Base-by-base conservation (phyloP, 2,329 filamentous ascomycete species). In the Alternaria consortialis region DNA sequence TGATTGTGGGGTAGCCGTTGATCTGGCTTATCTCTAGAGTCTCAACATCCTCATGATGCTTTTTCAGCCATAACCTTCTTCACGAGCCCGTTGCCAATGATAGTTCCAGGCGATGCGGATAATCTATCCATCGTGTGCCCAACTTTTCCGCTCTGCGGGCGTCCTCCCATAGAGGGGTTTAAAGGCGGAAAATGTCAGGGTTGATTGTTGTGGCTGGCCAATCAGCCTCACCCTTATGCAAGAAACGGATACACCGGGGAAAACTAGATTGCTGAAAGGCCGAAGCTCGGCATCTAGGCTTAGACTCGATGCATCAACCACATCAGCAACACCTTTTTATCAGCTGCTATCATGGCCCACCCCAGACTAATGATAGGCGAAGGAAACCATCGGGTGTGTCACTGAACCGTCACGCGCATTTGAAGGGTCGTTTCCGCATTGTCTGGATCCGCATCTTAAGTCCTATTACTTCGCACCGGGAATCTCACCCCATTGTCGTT, bases 351-450 rank as follows among this genome's bases (percentile, higher is more conserved):
- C 68, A 69, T 67, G 47, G 66, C 53, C 62, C 61, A 50, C 58
- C 54, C 60, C 37, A 43, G 46, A 46, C 47, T 56, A 47, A 50
- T 64, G 69, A 70, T 71, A 70, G 67, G 60, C 64, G 54, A 63
- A 66, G 65, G 65, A 67, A 58, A 47, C 63, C 67, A 70, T 72
- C 72, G 69, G 68, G 64, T 67, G 65, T 70, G 66, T 64, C 67
- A 68, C 68, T 56, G 63, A 54, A 43, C 62, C 60, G 64, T 67
- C 66, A 67, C 58, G 58, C 65, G 63, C 65, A 68, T 67, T 69
- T 56, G 32, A 65, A 63, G 62, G 46, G 46, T 54, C 52, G 47
- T 58, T 40, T 62, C 61, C 61, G 58, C 65, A 58, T 62, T 53
- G 20, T 59, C 56, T 48, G 63, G 58, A 59, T 65, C 68, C 63